Evolutionary conservation across 2,329 filamentous ascomycete genomes (phyloP), one percentile per base, ranked within the genome.

Genomic region (Rhynchosporium agropyri): DNA sequence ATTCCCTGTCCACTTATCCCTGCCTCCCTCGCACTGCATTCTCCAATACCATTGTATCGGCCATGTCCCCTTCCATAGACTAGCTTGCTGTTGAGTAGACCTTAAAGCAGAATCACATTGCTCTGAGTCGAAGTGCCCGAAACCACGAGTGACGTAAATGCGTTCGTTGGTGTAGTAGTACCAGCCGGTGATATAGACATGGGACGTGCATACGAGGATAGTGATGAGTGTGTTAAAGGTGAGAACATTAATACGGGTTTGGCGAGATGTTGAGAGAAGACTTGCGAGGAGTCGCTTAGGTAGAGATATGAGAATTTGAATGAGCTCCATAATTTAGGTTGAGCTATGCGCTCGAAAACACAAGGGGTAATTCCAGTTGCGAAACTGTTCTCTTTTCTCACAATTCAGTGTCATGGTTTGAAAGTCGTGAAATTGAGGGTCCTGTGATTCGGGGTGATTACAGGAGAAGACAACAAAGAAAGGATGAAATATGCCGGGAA

Each of bases 161-260:
- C 15, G 31, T n/a, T 53, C 50, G 13, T 53, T 53, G 31, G 36
- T 38, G n/a, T 53, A 53, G 50, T 10, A 53, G 31, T 33, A 53
- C 6, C 5, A 8, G 5, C 50, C 50, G 2, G 29, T 36, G 15
- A 53, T 26, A 8, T 10, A 38, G 50, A 53, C 50, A n/a, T 53
- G 50, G 33, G 26, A 53, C 4, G 28, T 20, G 8, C 20, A 8
- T 2, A 53, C 7, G 2, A 9, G 2, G 6, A 38, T 1, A n/a
- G 50, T 33, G 33, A 33, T 2, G n/a, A 53, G 50, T 3, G n/a
- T 33, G 33, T 10, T n/a, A 20, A 38, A 26, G 50, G 50, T 7
- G 6, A 53, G 33, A 9, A 38, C 7, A n/a, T 15, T 43, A n/a
- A 43, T 5, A n/a, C 42, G 13, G 42, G 13, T 43, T 43, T 43